phyloP scores from a whole-genome alignment of 1,139 yeast species.

The Tardiomyces blankii region DNA sequence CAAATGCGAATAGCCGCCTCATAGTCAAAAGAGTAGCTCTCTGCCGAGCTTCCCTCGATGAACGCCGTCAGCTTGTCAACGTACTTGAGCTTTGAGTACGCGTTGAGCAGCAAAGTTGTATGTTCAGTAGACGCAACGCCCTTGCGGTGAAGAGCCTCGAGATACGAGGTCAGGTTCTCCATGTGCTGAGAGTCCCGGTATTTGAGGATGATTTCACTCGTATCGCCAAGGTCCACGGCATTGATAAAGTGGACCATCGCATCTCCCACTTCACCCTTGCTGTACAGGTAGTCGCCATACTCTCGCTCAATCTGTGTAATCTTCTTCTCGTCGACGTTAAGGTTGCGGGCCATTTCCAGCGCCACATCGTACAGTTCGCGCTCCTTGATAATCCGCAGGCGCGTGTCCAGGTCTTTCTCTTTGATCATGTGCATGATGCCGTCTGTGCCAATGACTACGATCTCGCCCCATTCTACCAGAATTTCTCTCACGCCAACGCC shows the following conservation, averaged over 20 bases:
- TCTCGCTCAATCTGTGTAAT: constrained; percentile 43
- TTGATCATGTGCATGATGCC: constrained; percentile 61
- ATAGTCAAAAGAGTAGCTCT: constrained; percentile 44
- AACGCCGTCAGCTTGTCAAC: constrained; percentile 48
- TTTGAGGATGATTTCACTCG: constrained; percentile 69
- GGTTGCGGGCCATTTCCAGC: constrained; percentile 49
- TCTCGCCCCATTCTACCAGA: constrained; percentile 42
- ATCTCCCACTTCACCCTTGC: constrained; percentile 50
- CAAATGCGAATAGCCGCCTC: constrained; percentile 62
- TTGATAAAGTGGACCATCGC: constrained; percentile 60
- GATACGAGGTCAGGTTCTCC: constrained; percentile 49
- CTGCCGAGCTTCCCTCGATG: constrained; percentile 31
- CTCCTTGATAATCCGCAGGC: constrained; percentile 58
- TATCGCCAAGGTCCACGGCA: constrained; percentile 37
- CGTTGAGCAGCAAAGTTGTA: constrained; percentile 67
- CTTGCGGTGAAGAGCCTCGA: constrained; percentile 47
- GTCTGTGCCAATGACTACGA: constrained; percentile 58
- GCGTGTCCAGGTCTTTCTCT: constrained; percentile 56
- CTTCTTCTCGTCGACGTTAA: constrained; percentile 28
- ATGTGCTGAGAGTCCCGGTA: constrained; percentile 81
- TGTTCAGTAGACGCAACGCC: constrained; percentile 61
- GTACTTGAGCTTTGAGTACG: constrained; percentile 70
- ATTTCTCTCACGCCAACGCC: constrained; percentile 51
- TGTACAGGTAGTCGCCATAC: constrained; percentile 65
- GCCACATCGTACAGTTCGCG: constrained; percentile 69